A percentile compares a stretch with the other conserved stretches of the same genome.
These are phyloP conservation scores for Cryphonectria naterciae DNA, from an alignment of 2,329 filamentous ascomycete species.

Conservation along the genomic window DNA sequence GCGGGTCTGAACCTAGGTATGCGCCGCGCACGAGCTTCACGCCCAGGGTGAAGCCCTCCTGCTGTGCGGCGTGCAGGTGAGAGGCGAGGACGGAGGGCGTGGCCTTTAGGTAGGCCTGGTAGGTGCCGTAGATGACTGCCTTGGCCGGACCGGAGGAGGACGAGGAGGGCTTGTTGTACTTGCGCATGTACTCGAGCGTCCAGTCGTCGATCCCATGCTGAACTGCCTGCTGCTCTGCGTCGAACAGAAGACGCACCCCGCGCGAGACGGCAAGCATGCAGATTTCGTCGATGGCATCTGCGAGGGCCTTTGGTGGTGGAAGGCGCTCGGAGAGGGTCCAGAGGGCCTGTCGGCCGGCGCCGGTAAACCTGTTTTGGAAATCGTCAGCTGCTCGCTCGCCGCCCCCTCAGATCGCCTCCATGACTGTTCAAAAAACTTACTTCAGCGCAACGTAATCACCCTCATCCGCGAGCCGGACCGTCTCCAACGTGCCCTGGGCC, in stretches of 20 bases:
- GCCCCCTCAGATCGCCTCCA: not conserved
- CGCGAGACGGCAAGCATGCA: constrained; percentile 72
- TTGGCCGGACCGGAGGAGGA: constrained; percentile 43
- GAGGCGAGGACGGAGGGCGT: constrained; percentile 58
- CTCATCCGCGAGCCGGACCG: constrained; percentile 72
- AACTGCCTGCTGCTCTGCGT: constrained; percentile 81
- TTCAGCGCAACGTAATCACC: constrained; percentile 71
- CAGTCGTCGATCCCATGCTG: constrained; percentile 82
- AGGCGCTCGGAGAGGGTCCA: constrained; percentile 66
- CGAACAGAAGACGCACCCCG: constrained; percentile 76
- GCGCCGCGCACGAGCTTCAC: constrained; percentile 78
- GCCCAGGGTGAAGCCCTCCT: constrained; percentile 68
- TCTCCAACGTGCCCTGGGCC: constrained; percentile 74
- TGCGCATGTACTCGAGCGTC: constrained; percentile 75
- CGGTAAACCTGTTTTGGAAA: constrained; percentile 63
- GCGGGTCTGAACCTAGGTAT: constrained; percentile 71
- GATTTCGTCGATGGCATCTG: constrained; percentile 71
- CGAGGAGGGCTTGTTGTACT: constrained; percentile 63
- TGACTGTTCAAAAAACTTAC: constrained; percentile 37
- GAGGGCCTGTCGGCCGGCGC: constrained; percentile 76
- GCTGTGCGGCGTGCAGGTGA: constrained; percentile 63
- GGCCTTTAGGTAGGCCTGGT: constrained; percentile 76
- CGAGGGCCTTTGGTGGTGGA: constrained; percentile 66
- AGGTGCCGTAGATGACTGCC: constrained; percentile 79
- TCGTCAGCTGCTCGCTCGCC: not conserved